Evolutionary conservation across 306 rosid genomes (phyloP), one percentile per base, ranked within the genome.

Genomic region (Benincasa hispida): DNA sequence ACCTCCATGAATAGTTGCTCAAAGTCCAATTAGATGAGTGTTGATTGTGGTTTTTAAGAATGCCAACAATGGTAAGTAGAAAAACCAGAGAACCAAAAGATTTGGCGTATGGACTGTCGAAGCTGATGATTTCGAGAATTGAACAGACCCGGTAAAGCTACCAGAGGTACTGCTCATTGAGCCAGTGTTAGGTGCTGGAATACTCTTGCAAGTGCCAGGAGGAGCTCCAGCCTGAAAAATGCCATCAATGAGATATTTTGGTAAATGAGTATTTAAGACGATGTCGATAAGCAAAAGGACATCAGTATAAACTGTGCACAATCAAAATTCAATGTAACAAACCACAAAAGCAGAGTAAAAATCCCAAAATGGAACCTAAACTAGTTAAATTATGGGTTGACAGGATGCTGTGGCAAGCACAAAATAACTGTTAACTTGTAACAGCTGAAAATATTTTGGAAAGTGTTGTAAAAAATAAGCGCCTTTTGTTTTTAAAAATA

Each of bases 91-190:
- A 79, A 85, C 68, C 63, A 61, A 30, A 66, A 14, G 57, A 80
- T 78, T 85, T 27, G 86, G 81, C 77, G 86, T 81, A 80, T 53
- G 82, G 76, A 77, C 77, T 5, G 84, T 79, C 11, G 91, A 83
- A 70, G 92, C 85, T 54, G 98, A 89, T 41, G 98, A 88, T 51
- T 34, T 81, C 14, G 92, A 79, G 81, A 93, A 93, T 88, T 93
- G 98, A 85, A 93, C 90, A 54, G 91, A 87, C 54, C 96, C 98
- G 22, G 89, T 89, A 83, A 91, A 90, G 86, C 93, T 87, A 81
- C 96, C 97, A 11, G 84, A 79, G 24, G 81, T 87, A 79, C 83
- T 89, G 82, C 85, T 83, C 77, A 74, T 9, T 76, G 95, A 91
- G 77, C 81, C 88, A 68, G 81, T 76, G 70, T 76, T 79, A 12